These are phyloP conservation scores for Ophiostoma triangulosporum DNA, from an alignment of 2,329 filamentous ascomycete genomes.

Conservation along the genomic window DNA sequence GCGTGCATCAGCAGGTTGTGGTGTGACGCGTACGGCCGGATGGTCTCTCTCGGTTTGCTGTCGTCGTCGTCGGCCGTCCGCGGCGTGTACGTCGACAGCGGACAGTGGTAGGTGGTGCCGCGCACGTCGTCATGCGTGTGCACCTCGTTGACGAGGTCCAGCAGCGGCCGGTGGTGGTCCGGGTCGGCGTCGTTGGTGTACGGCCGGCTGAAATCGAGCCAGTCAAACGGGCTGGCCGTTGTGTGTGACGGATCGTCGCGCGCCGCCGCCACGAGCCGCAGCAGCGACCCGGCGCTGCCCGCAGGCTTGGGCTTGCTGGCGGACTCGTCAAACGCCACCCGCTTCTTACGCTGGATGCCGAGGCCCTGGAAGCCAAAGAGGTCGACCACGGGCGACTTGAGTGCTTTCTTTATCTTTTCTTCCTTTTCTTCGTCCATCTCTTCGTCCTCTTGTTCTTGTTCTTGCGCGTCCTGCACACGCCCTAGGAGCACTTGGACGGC, in stretches of 20 bases:
- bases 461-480: neutral
- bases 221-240: constrained; percentile 39
- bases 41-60: constrained; percentile 6
- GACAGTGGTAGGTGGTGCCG: constrained; percentile 33
- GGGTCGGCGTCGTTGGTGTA: constrained; percentile 34
- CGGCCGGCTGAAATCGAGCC: constrained; percentile 35
- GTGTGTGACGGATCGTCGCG: neutral
- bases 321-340: neutral
- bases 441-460: no score
- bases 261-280: neutral
- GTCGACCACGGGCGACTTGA: neutral
- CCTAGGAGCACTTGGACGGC: constrained; percentile 4
- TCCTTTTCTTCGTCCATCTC: neutral
- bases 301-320: neutral
- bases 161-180: constrained; percentile 33
- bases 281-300: neutral
- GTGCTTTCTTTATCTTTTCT: neutral
- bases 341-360: neutral
- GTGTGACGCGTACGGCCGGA: constrained; percentile 30
- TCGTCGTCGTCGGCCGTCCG: constrained; percentile 5
- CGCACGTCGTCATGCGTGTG: constrained; percentile 26
- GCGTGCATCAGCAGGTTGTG: constrained; percentile 41
- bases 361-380: neutral
- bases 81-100: constrained; percentile 22
- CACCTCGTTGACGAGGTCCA: constrained; percentile 32